These are phyloP conservation scores for Lizonia empirigonia DNA, from an alignment of 2,329 filamentous ascomycete genomes.

Conservation along the genomic window DNA sequence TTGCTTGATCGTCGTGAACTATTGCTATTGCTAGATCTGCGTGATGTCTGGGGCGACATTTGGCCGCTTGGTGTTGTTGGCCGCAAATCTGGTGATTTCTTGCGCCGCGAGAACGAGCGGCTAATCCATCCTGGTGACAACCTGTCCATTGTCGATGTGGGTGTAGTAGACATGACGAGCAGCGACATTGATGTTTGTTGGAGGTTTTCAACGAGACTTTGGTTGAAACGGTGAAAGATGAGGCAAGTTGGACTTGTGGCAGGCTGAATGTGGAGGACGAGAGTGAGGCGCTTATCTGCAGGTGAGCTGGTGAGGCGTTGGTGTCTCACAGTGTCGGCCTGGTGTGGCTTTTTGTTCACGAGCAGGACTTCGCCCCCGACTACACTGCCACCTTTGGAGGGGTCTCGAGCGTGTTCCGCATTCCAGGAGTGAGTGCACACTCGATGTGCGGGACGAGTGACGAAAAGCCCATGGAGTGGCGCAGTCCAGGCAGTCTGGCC, in stretches of 20 bases:
- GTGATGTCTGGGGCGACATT: conserved; percentile 23
- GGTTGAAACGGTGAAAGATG: background rate
- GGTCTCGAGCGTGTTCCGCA: conserved; percentile 2
- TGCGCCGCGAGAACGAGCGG: conserved; percentile 22
- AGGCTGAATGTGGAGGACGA: background rate
- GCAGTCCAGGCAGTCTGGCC: conserved; percentile 15
- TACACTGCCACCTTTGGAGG: conserved; percentile 15
- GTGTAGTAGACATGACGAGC: conserved; percentile 33
- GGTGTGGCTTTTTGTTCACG: conserved; percentile 10
- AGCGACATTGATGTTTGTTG: conserved; percentile 29
- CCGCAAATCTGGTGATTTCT: conserved; percentile 23
- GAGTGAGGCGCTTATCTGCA: conserved; percentile 4
- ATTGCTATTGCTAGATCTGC: conserved; percentile 35
- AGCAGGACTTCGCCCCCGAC: conserved; percentile 1
- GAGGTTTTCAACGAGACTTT: background rate
- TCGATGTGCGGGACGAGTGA: conserved; percentile 1
- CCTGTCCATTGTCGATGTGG: conserved; percentile 28
- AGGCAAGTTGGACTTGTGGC: background rate
- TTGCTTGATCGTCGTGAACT: conserved; percentile 30
- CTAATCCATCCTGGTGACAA: conserved; percentile 33
- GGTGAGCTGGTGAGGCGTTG: background rate
- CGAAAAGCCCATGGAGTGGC: conserved; percentile 9
- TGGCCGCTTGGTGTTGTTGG: conserved; percentile 23
- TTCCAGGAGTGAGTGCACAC: conserved; percentile 8
- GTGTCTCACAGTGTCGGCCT: background rate